Evolutionary conservation across 306 rosid species (phyloP), one percentile per base, ranked within the genome.

Genomic region (Inga leiocalycina): DNA sequence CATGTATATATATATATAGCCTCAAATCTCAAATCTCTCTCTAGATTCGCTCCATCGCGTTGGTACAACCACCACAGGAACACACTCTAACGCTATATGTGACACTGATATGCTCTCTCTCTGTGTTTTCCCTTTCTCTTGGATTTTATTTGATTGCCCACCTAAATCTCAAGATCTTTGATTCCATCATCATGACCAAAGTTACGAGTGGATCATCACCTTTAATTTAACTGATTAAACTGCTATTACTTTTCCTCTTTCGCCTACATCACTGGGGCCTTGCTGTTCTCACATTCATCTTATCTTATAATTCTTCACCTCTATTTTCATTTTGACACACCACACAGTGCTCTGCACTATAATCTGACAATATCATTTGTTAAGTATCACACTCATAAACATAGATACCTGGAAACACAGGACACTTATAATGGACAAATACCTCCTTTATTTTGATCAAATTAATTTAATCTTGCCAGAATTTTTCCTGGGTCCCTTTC

Each of bases 81-180:
- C 80, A 76, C 74, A n/a, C 74, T 4, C 68, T 11, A 11, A 27
- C 35, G 27, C 37, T 3, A 62, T 49, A 49, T 49, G 17, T 62
- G 37, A 24, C 68, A 24, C 5, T 32, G 69, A 11, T 30, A 32
- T 56, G 27, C 65, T 57, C 8, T 68, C 10, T 77, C 68, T 79
- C 80, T 80, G 41, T 70, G 62, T 68, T 41, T 64, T 57, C 75
- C 46, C 61, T 70, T 56, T 68, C 75, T 34, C n/a, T 61, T 77
- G 80, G 82, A 83, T 88, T 91, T 90, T 84, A 79, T 88, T 85
- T 85, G 90, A 84, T 84, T 87, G 88, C 87, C 15, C 83, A 84
- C 86, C 80, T 83, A 86, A 86, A 88, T 85, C 82, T 56, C 71
- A 52, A 82, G 81, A 76, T 69, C 82, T 84, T 75, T 80, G 80